Evolutionary conservation across 73 alveolate species (phyloP), one percentile per base, ranked within the genome.

Genomic region (Uronychia setigera): DNA sequence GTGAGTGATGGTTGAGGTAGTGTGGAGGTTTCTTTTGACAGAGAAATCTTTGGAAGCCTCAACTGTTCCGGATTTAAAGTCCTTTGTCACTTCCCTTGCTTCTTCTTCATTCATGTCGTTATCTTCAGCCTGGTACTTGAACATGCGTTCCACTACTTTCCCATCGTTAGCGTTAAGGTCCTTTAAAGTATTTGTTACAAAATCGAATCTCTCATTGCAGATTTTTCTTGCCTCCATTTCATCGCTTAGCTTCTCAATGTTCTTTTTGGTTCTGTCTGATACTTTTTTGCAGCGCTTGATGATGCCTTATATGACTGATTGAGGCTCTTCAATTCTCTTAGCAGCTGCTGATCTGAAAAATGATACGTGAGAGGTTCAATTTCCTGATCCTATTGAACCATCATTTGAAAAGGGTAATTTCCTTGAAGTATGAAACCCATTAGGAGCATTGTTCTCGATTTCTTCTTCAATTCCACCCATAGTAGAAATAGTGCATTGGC

Each of bases 1-100:
- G 67, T 46, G 67, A 46, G 67, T 46, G 67, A 46, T 46, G 67
- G 67, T 46, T 46, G 67, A 46, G 67, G 67, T 46, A 46, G 67
- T 46, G 67, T 46, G 67, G 67, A 46, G n/a, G n/a, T n/a, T n/a
- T n/a, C n/a, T n/a, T n/a, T n/a, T n/a, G n/a, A n/a, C n/a, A n/a
- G n/a, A n/a, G 67, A 46, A 46, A 46, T 46, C 67, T 46, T 46
- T 46, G 19, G 19, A 11, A 5, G 67, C n/a, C 67, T 46, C 67
- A 11, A 46, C 67, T 11, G 5, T 46, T 19, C 67, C 67, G 5
- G 67, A 11, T 46, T 46, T 46, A 46, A 46, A 46, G 67, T 46
- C 67, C 19, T 46, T 46, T 5, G 67, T 46, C n/a, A 46, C 67
- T 11, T 5, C 5, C 67, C 67, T 46, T 5, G 67, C 67, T 19